A percentile compares a stretch with the other conserved stretches of the same genome.
Evolutionary conservation across 164 flowering plant species (phyloP).

Genomic region (Stephania yunnanensis): DNA sequence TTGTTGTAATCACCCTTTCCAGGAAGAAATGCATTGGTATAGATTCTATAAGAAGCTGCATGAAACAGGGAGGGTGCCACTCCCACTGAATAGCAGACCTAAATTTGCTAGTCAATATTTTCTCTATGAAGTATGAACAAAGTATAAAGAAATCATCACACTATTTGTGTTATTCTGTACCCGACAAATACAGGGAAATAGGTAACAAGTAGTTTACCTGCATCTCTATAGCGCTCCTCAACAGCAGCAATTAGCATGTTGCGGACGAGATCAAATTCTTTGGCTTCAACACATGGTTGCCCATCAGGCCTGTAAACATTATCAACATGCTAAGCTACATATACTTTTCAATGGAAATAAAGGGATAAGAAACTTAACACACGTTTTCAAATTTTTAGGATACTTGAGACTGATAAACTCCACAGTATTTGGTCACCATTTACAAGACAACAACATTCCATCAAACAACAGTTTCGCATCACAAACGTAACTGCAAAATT

Average conservation of each 20-base stretch:
- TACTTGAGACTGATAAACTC: too few species aligned
- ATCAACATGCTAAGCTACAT: not conserved
- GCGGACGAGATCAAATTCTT: conserved; percentile 73
- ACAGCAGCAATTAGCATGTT: conserved; percentile 84
- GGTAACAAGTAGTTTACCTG: conserved; percentile 42
- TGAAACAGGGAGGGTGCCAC: not conserved
- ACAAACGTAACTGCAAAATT: too few species aligned
- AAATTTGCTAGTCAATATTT: not conserved
- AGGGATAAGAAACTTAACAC: not conserved
- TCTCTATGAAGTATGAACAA: not conserved
- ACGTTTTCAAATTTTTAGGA: too few species aligned
- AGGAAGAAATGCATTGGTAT: not conserved
- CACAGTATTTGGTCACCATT: too few species aligned
- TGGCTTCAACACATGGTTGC: conserved; percentile 77
- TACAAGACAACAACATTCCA: too few species aligned
- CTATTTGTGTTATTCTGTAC: not conserved
- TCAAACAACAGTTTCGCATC: too few species aligned
- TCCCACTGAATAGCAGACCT: not conserved
- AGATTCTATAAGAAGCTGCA: not conserved
- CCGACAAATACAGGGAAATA: not conserved
- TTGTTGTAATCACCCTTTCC: too few species aligned
- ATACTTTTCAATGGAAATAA: not conserved
- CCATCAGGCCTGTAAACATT: conserved; percentile 68
- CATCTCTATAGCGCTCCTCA: conserved; percentile 90
- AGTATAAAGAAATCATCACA: too few species aligned